Evolutionary conservation across 345 rosid species (phyloP).

Genomic region (Anastatica hierochuntica): DNA sequence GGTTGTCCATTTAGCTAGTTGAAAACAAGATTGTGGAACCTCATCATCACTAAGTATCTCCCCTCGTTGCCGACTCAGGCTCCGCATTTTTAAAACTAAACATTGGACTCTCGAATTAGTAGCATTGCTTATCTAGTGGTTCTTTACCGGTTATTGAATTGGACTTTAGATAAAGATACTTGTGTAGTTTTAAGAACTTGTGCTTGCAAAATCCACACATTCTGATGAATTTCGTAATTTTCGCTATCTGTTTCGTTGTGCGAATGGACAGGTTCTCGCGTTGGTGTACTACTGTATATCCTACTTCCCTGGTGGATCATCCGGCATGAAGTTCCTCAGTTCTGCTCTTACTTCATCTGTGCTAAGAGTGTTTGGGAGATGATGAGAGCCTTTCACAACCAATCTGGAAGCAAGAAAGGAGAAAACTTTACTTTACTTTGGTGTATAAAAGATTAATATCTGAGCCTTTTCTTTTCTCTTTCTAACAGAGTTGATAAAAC

Average conservation of each 20-base stretch:
- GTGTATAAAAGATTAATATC: too few relatives aligned
- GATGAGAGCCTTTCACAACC: too few relatives aligned
- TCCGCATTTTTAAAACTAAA: too few relatives aligned
- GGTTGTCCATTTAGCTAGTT: too few relatives aligned
- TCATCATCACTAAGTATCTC: not conserved
- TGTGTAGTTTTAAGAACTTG: not conserved
- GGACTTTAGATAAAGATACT: too few relatives aligned
- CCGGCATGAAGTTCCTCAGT: slow-evolving; percentile 26
- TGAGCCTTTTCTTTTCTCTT: too few relatives aligned
- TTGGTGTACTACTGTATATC: slow-evolving; percentile 29
- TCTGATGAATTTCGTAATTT: not conserved
- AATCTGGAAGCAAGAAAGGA: too few relatives aligned
- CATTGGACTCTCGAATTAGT: too few relatives aligned
- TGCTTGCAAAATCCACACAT: not conserved
- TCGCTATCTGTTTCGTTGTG: slow-evolving; percentile 8
- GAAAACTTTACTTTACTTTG: too few relatives aligned
- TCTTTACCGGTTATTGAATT: too few relatives aligned
- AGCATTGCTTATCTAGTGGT: not conserved
- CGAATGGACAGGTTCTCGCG: slow-evolving; percentile 32
- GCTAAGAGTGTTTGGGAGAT: slow-evolving; percentile 25
- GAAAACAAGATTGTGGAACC: too few relatives aligned
- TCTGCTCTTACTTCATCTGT: slow-evolving; percentile 23
- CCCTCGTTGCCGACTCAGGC: not conserved
- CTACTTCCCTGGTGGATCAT: slow-evolving; percentile 34
- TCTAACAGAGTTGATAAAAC: too few relatives aligned